Base-by-base conservation (phyloP, 768 basidiomycete genomes). In the Punctularia strigosozonata region DNA sequence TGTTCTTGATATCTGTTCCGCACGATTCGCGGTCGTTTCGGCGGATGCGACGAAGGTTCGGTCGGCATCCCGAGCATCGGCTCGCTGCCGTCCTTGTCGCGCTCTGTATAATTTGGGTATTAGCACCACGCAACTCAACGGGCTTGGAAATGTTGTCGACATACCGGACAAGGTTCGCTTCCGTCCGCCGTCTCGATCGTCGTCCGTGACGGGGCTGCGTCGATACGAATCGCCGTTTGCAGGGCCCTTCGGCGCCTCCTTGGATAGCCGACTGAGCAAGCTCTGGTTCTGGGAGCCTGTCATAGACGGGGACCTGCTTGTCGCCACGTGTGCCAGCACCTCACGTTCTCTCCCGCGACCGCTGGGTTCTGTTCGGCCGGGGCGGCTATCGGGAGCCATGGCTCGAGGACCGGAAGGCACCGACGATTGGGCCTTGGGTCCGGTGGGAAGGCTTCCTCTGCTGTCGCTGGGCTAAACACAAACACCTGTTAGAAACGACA, bases 331-430 rank as follows among this genome's bases (percentile, higher is more conserved):
- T 8, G 15, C 10, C 10, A 15, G 8, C 26, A 8, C 26, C 26
- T 28, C 8, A 8, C 26, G 10, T 15, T n/a, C n/a, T 41, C 31
- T 45, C 45, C 22, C 45, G 45, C 18, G 39, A 31, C 2, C 37
- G 19, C 8, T 73, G 71, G 13, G 50, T 47, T 53, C 71, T 76
- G 37, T 45, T 51, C 23, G 52, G 49, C 43, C 71, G 62, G 8
- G 63, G 50, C 21, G 57, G 43, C 33, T 75, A 31, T 55, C 55
- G 13, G 66, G 60, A 14, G 75, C 70, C 80, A 82, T 82, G 3
- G 79, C 77, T 46, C 81, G 68, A 6, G 82, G 82, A 6, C 69
- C 82, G 28, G 79, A 81, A 15, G 80, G 80, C 4, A 75, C 74
- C 28, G 60, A 69, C 7, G 76, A 64, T n/a, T n/a, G 8, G 76